Conservation (phyloP, 108 stramenopile species). For the Discostella stelligeroides region DNA sequence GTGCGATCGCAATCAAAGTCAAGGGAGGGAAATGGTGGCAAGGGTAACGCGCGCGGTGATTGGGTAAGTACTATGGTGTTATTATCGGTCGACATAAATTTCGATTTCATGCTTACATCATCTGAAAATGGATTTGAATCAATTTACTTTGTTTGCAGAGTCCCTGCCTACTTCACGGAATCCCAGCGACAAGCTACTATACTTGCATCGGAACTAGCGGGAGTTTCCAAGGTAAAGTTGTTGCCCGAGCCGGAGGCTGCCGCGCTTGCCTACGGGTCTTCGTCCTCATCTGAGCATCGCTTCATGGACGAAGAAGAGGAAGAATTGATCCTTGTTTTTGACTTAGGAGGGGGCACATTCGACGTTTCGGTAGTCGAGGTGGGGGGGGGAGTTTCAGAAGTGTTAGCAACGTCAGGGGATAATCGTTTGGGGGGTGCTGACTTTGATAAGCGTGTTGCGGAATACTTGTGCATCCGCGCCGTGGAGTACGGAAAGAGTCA, state of each 20-base stretch:
- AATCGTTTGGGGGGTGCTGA: slow-evolving; percentile 89
- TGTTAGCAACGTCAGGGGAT: slow-evolving; percentile 90
- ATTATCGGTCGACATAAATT: too few species aligned
- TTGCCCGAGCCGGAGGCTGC: slow-evolving; percentile 96
- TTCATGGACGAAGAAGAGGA: not conserved
- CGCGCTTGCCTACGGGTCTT: slow-evolving; percentile 90
- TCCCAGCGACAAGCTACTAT: slow-evolving; percentile 87
- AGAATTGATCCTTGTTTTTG: slow-evolving; percentile 91
- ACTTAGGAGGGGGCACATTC: slow-evolving; percentile 95
- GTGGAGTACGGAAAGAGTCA: slow-evolving; percentile 35
- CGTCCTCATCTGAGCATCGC: not conserved
- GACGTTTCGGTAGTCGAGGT: slow-evolving; percentile 91
- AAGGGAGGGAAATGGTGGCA: slow-evolving; percentile 16
- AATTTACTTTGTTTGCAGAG: too few species aligned
- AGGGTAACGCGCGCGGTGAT: slow-evolving; percentile 85
- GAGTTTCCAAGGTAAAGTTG: slow-evolving; percentile 83
- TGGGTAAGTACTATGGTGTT: too few species aligned
- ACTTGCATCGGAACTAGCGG: slow-evolving; percentile 81
- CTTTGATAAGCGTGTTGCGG: slow-evolving; percentile 83
- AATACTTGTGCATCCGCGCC: slow-evolving; percentile 53
- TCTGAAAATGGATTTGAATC: too few species aligned
- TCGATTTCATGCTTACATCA: too few species aligned
- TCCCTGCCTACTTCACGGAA: slow-evolving; percentile 96
- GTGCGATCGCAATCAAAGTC: slow-evolving; percentile 20
- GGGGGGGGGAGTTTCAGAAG: slow-evolving; percentile 87